Evolutionary conservation across 495 filamentous ascomycete genomes (phyloP).

Genomic region (Podospora tetraspora): DNA sequence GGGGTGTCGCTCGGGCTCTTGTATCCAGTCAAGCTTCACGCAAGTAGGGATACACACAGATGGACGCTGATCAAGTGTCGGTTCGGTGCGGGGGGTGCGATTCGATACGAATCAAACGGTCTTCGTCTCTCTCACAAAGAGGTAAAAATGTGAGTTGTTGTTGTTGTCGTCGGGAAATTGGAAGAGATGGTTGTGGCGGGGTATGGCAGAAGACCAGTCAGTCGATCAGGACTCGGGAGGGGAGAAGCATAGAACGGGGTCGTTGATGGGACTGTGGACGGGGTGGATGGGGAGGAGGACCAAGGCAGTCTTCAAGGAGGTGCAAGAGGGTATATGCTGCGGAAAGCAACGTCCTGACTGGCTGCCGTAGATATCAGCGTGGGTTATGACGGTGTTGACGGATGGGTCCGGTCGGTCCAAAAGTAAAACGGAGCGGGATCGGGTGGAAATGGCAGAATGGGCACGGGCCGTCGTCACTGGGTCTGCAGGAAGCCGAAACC

Average conservation of each 20-base stretch:
- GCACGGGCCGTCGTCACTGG: slow-evolving; percentile 25
- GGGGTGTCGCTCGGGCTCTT: neutral
- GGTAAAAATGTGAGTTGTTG: neutral
- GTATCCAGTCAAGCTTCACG: neutral
- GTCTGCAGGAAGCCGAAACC: slow-evolving; percentile 22
- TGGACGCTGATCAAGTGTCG: no score
- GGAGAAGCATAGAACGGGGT: neutral
- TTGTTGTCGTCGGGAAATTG: neutral
- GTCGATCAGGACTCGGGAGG: neutral
- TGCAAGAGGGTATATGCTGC: neutral
- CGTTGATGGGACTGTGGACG: neutral
- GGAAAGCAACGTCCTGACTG: neutral
- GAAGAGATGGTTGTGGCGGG: neutral
- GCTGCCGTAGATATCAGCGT: neutral
- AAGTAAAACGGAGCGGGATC: slow-evolving; percentile 12
- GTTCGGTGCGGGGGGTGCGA: no score
- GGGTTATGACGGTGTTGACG: neutral
- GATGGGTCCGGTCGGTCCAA: neutral
- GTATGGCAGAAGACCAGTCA: neutral
- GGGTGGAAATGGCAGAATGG: slow-evolving; percentile 15
- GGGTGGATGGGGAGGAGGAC: neutral
- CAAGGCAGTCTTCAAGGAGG: neutral
- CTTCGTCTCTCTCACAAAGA: neutral
- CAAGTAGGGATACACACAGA: neutral
- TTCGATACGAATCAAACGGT: no score